Conservation (phyloP, 2,329 filamentous ascomycete genomes). For the Phialophora chinensis region DNA sequence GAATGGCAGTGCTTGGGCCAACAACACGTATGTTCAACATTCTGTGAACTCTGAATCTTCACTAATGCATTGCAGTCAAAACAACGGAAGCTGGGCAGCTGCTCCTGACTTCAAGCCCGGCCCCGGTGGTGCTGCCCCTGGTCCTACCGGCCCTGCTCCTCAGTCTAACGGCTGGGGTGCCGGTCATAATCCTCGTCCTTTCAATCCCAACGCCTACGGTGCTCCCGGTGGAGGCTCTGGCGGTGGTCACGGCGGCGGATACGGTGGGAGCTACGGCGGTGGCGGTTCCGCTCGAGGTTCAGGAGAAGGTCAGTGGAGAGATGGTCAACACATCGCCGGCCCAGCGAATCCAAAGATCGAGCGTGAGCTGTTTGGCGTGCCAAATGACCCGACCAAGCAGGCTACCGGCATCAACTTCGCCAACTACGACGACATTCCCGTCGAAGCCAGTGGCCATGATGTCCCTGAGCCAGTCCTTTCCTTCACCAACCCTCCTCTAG, state of each 20-base stretch:
- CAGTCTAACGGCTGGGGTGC: constrained; percentile 40
- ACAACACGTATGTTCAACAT: constrained; percentile 32
- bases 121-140: constrained; percentile 37
- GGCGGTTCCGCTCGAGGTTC: constrained; percentile 73
- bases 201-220: constrained; percentile 68
- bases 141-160: constrained; percentile 24
- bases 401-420: constrained; percentile 99
- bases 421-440: constrained; percentile 99
- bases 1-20: constrained; percentile 47
- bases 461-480: constrained; percentile 88
- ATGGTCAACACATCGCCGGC: constrained; percentile 94
- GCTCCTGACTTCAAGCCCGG: constrained; percentile 62
- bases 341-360: constrained; percentile 87
- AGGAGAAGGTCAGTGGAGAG: constrained; percentile 94
- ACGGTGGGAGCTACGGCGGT: constrained; percentile 50
- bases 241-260: constrained; percentile 47
- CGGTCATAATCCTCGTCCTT: constrained; percentile 51
- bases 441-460: constrained; percentile 92
- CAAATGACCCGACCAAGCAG: constrained; percentile 92
- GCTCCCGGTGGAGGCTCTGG: constrained; percentile 60
- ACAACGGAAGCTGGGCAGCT: constrained; percentile 57
- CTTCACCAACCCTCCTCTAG: constrained; percentile 93
- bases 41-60: background rate
- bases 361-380: constrained; percentile 90
- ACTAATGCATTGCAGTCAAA: constrained; percentile 19